Base-by-base conservation (phyloP, 2,329 filamentous ascomycete genomes). In the Chaetomium sp. region DNA sequence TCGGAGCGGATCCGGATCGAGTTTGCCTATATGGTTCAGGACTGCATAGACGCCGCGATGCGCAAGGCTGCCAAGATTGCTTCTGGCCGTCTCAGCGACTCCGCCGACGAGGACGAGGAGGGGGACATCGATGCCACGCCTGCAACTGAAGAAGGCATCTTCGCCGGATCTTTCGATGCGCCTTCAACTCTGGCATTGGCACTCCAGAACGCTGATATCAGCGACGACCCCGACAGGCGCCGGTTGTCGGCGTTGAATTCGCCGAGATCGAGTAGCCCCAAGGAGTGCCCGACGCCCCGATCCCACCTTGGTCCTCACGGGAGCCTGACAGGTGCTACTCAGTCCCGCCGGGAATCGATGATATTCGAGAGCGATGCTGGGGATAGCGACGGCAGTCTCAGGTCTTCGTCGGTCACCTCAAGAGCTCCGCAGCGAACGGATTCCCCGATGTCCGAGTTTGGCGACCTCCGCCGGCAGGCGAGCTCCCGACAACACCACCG, bases 1-100 rank as follows among this genome's bases (percentile, higher is more conserved):
- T 89, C 93, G 0, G 95, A 99, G 78, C 89, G 96, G 35, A 97
- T 99, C 68, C 91, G 96, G 4, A 85, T 97, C 55, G 95, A 99
- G 73, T 96, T 97, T 72, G 90, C 94, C 31, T 86, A 96, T 29
- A 83, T 97, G 64, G 94, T 99, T 2, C 92, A 98, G 73, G 92
- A 97, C 72, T 99, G 95, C 75, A 97, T 99, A 60, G 90, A 96
- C 66, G 93, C 92, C 67, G 95, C 95, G 9, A 85, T 98, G 78
- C 87, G 86, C 69, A 97, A 98, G 77, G 93, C 95, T 60, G 91
- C 91, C 62, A 89, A 89, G 57, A 94, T 97, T 70, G 92, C 92
- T 54, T 88, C 91, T 51, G 94, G 94, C 12, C 87, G 93, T 60
- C 79, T 96, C 19, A 94, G 90, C 68, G 93, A 96, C 73, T 94